A percentile compares a stretch with the other conserved stretches of the same genome.
Conservation (phyloP, 2,329 filamentous ascomycete genomes). For the Colletotrichum sp. region DNA sequence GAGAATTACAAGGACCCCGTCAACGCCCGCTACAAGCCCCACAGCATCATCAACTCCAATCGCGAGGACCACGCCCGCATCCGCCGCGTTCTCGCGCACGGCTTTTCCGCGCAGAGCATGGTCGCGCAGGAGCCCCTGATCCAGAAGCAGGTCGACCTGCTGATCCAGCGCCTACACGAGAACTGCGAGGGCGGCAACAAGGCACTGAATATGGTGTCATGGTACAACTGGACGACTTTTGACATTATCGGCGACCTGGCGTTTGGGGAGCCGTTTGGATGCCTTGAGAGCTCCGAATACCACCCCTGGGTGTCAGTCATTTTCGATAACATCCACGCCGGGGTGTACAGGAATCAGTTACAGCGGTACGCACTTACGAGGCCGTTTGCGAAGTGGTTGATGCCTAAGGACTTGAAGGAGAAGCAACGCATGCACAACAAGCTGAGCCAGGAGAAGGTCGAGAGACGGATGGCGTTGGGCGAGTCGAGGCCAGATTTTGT, state of each 20-base stretch:
- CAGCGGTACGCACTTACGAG: neutral
- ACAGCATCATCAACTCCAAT: conserved; percentile 11
- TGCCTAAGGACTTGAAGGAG: neutral
- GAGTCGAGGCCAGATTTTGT: conserved; percentile 24
- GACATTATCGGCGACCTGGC: conserved; percentile 34
- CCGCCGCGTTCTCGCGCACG: conserved; percentile 29
- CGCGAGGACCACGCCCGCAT: conserved; percentile 24
- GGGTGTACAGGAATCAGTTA: neutral
- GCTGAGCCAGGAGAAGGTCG: neutral
- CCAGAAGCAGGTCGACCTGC: conserved; percentile 28
- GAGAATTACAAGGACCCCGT: conserved; percentile 9
- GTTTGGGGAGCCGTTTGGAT: conserved; percentile 33
- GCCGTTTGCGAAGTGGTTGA: neutral
- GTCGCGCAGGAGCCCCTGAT: conserved; percentile 34
- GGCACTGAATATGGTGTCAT: conserved; percentile 3
- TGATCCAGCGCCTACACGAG: conserved; percentile 34
- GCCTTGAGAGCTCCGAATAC: conserved; percentile 26
- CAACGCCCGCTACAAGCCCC: neutral
- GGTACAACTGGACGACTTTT: conserved; percentile 30
- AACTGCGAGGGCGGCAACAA: neutral
- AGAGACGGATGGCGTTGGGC: conserved; percentile 16
- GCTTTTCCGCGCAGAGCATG: conserved; percentile 34
- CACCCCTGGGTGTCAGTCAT: conserved; percentile 31
- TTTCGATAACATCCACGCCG: conserved; percentile 18
- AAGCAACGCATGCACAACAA: neutral